phyloP scores from a whole-genome alignment of 192 early-diverging fungal species.

The Coemansia sp. region DNA sequence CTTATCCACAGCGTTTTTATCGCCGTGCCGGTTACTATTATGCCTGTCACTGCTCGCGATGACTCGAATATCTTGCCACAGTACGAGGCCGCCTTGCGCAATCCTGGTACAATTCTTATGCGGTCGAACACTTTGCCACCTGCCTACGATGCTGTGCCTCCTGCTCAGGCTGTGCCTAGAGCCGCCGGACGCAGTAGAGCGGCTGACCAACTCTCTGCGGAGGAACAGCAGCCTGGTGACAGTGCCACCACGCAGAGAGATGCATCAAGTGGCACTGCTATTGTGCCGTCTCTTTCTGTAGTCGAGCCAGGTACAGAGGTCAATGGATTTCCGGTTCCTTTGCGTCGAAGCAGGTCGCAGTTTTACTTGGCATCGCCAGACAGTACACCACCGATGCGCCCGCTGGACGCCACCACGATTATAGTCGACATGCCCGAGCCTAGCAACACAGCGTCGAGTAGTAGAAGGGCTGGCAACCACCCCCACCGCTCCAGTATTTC shows the following conservation, averaged over 20 bases:
- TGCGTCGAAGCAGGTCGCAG: conserved; percentile 39
- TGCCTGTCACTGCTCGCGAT: conserved; percentile 51
- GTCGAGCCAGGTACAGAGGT: conserved; percentile 24
- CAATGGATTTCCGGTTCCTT: conserved; percentile 37
- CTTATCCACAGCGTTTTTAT: conserved; percentile 52
- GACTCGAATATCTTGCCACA: conserved; percentile 46
- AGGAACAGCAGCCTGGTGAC: background rate
- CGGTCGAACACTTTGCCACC: conserved; percentile 48
- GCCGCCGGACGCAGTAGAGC: background rate
- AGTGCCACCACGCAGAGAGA: background rate
- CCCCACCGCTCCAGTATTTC: background rate
- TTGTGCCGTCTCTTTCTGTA: conserved; percentile 3
- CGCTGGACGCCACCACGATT: background rate
- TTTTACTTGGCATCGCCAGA: conserved; percentile 51
- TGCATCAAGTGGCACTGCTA: conserved; percentile 5
- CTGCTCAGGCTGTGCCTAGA: background rate
- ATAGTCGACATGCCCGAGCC: background rate
- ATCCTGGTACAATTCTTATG: conserved; percentile 40
- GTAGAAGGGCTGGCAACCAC: background rate
- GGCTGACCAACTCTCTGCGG: background rate
- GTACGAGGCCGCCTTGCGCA: conserved; percentile 39
- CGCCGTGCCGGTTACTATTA: conserved; percentile 54
- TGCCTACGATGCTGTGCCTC: conserved; percentile 30
- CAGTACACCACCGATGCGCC: conserved; percentile 23
- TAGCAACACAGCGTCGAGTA: background rate